Percentiles rank a stretch among this genome's conserved stretches.
phyloP scores from a whole-genome alignment of 768 basidiomycete species.

The Ramaria sp. region DNA sequence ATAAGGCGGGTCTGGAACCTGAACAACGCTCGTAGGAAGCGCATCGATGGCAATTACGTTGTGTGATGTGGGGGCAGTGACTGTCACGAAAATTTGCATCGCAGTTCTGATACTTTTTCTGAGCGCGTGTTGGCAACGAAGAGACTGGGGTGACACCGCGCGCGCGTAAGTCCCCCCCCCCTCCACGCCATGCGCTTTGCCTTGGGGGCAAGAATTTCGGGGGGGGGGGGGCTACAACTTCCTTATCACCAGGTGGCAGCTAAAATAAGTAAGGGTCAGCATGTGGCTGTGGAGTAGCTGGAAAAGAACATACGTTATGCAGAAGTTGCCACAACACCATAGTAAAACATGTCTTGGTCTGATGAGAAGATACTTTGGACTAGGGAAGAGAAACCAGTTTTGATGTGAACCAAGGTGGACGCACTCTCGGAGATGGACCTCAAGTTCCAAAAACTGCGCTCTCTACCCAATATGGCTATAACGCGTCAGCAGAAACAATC shows the following conservation, averaged over 20 bases:
- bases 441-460: conserved; percentile 48
- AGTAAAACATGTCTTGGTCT: conserved; percentile 71
- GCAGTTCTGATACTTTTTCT: conserved; percentile 40
- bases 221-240: conserved; percentile 62
- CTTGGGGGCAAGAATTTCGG: conserved; percentile 62
- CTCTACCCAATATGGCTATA: conserved; percentile 59
- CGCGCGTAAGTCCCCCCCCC: conserved; percentile 66
- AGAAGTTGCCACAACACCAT: conserved; percentile 66
- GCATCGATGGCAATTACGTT: conserved; percentile 62
- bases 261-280: conserved; percentile 18
- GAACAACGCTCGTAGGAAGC: conserved; percentile 45
- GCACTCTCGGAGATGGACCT: conserved; percentile 45
- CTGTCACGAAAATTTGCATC: conserved; percentile 46
- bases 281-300: neutral
- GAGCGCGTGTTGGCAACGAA: conserved; percentile 46
- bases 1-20: conserved; percentile 64
- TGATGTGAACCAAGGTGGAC: conserved; percentile 16
- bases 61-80: conserved; percentile 48
- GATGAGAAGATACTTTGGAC: conserved; percentile 59
- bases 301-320: conserved; percentile 43
- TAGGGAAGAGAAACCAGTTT: conserved; percentile 16
- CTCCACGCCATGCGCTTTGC: conserved; percentile 76
- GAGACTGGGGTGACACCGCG: conserved; percentile 85
- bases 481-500: conserved; percentile 7
- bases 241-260: conserved; percentile 55